Percentiles rank a stretch among this genome's conserved stretches.
Conservation (phyloP, 257 asterid species). For the Nicotiana tabacum region DNA sequence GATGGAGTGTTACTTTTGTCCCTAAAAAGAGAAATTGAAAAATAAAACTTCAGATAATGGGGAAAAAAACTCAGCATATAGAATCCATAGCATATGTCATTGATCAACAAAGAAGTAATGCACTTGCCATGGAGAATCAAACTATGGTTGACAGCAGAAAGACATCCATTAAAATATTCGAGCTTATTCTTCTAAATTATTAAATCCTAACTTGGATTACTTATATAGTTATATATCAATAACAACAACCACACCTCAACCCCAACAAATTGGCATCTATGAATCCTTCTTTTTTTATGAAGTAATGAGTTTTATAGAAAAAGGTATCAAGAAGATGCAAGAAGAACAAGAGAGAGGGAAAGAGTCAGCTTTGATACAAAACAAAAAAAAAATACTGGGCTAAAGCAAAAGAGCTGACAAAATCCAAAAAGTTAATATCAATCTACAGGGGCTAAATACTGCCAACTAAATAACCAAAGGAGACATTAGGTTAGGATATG, state of each 20-base stretch:
- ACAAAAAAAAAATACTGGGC: too few relatives aligned
- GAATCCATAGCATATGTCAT: neutral
- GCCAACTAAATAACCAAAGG: too few relatives aligned
- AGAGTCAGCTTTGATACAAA: too few relatives aligned
- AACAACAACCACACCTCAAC: neutral
- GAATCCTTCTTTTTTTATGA: neutral
- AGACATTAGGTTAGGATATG: neutral
- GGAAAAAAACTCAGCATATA: neutral
- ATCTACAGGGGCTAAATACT: too few relatives aligned
- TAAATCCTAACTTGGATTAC: neutral
- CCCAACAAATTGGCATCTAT: neutral
- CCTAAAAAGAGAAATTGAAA: slow-evolving; percentile 29
- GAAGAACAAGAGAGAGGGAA: too few relatives aligned
- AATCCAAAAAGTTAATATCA: too few relatives aligned
- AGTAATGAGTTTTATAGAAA: too few relatives aligned
- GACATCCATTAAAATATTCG: neutral
- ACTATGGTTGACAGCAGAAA: neutral
- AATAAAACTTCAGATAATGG: neutral
- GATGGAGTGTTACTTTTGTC: slow-evolving; percentile 98
- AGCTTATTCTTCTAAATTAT: neutral
- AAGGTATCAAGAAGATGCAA: too few relatives aligned
- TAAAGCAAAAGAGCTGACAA: too few relatives aligned
- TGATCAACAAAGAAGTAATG: slow-evolving; percentile 3
- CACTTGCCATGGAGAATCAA: neutral
- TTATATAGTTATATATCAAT: neutral